Percentiles rank a stretch among this genome's conserved stretches.
Evolutionary conservation across 192 early-diverging fungal species (phyloP).

Genomic region (Coemansia sp.): DNA sequence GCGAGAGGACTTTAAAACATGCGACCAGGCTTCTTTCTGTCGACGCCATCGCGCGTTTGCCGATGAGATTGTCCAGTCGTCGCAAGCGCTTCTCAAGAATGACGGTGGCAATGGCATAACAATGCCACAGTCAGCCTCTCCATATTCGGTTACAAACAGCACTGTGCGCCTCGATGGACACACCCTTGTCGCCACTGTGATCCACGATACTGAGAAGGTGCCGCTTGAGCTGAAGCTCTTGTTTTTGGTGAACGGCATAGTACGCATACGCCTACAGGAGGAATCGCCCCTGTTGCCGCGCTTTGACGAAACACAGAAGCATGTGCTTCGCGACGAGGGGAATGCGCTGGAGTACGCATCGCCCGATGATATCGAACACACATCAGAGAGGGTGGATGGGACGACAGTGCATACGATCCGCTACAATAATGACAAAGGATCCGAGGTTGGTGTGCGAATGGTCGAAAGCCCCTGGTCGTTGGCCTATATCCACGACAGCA

Average conservation of each 20-base stretch:
- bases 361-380: conserved; percentile 21
- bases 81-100: conserved; percentile 16
- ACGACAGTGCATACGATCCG: conserved; percentile 23
- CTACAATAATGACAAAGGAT: conserved; percentile 16
- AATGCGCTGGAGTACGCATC: conserved; percentile 23
- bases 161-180: conserved; percentile 58
- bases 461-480: conserved; percentile 47
- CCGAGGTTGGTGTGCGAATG: conserved; percentile 35
- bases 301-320: conserved; percentile 65
- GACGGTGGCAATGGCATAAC: conserved; percentile 1
- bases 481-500: conserved; percentile 30
- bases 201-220: conserved; percentile 31
- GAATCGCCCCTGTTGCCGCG: conserved; percentile 64
- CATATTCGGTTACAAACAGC: conserved; percentile 64
- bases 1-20: conserved; percentile 87
- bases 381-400: conserved; percentile 13
- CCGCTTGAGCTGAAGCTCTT: conserved; percentile 46
- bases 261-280: conserved; percentile 67
- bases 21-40: conserved; percentile 86
- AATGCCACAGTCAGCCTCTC: conserved; percentile 40
- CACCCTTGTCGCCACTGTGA: conserved; percentile 25
- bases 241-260: conserved; percentile 59
- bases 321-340: conserved; percentile 56
- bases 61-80: conserved; percentile 56
- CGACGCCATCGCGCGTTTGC: conserved; percentile 83